phyloP scores from a whole-genome alignment of 129 eudicot species.

The Flaveria trinervia region DNA sequence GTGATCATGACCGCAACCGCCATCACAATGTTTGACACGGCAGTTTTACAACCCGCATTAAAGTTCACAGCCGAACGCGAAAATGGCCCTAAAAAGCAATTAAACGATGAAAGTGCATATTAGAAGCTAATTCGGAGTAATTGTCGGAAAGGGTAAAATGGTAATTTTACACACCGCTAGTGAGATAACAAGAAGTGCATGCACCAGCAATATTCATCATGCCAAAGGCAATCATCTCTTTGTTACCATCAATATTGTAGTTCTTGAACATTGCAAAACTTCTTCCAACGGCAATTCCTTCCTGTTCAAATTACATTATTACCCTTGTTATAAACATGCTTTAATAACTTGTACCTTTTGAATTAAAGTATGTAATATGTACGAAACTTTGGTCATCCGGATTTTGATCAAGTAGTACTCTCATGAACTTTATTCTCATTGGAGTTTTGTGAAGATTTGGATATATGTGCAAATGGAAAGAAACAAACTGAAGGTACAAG shows the following conservation, averaged over 20 bases:
- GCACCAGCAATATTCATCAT: constrained; percentile 96
- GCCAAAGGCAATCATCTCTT: constrained; percentile 97
- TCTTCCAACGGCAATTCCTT: constrained; percentile 98
- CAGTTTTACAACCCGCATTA: constrained; percentile 95
- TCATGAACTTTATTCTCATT: constrained; percentile 17
- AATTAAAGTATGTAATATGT: neutral
- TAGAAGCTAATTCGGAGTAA: neutral
- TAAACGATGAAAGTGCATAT: neutral
- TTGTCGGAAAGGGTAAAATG: neutral
- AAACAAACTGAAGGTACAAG: constrained; percentile 32
- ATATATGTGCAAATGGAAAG: constrained; percentile 20
- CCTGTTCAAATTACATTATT: constrained; percentile 46
- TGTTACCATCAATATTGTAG: constrained; percentile 97
- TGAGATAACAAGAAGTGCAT: constrained; percentile 89
- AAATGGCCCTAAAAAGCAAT: constrained; percentile 66
- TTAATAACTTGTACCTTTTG: neutral
- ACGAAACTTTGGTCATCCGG: neutral
- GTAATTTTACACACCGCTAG: constrained; percentile 56
- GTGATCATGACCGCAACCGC: constrained; percentile 84
- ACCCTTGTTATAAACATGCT: constrained; percentile 16
- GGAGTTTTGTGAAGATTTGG: constrained; percentile 15
- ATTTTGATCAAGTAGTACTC: constrained; percentile 6
- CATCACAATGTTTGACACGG: constrained; percentile 96
- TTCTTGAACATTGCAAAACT: constrained; percentile 95
- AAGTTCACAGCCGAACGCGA: constrained; percentile 95